Base-by-base conservation (phyloP, 169 alveolate genomes). In the Cryptosporidium ubiquitum region DNA sequence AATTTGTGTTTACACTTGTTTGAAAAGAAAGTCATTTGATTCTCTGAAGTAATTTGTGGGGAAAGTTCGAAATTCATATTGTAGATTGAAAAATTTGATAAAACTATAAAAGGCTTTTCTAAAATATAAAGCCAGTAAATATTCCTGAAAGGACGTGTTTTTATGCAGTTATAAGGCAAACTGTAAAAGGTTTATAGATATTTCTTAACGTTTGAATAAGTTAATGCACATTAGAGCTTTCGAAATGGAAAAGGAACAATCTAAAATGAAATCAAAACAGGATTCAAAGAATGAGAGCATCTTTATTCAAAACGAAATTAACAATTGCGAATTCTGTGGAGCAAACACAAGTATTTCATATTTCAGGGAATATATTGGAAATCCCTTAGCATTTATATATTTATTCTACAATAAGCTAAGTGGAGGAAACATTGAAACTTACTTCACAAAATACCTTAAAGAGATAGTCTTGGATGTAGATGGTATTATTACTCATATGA, bases 391-490 rank as follows among this genome's bases (percentile, higher is more conserved):
- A 10, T 79, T 79, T 61, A 79, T 79, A 35, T 79, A 42, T 64
- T 40, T 79, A 4, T 79, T 79, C 35, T 79, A 79, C 40, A 79
- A 79, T 37, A 79, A 79, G 37, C 23, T 61, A 44, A 79, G 89
- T 58, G 89, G 89, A 60, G 89, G 89, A 9, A 79, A 79, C 40
- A 79, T 79, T 31, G 75, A 79, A 14, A 58, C 52, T 3, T 79
- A 61, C 55, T 79, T 79, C 37, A 44, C 75, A n/a, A 61, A 42
- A 12, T 33, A 60, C n/a, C 58, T 79, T 16, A 58, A 60, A 31
- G 89, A 79, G 42, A 79, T 79, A n/a, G 68, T 44, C 37, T 20
- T 79, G 37, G 89, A 79, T 31, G 75, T 79, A 23, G 89, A 79
- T 18, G 75, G 89, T 33, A 61, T 79, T 61, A 47, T 14, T 31